A percentile compares a stretch with the other conserved stretches of the same genome.
Conservation (phyloP, 2,329 filamentous ascomycete species). For the Paecilomyces formosus region DNA sequence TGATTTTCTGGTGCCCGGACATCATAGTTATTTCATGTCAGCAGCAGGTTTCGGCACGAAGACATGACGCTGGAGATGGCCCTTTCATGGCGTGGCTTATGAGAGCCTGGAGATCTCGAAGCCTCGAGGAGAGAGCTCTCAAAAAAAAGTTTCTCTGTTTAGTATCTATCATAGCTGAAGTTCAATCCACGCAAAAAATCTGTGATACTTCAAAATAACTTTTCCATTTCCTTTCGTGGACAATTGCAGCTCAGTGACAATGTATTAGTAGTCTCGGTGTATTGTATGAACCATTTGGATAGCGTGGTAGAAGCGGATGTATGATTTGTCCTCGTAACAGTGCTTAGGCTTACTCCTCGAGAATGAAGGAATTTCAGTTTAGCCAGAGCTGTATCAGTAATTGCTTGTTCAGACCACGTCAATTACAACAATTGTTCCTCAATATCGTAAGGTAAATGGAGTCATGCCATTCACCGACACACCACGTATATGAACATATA, state of each 20-base stretch:
- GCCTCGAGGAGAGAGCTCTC: constrained; percentile 24
- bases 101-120: constrained; percentile 11
- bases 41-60: constrained; percentile 14
- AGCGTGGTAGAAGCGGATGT: too few relatives aligned
- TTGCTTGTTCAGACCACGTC: too few relatives aligned
- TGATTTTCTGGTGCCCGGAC: constrained; percentile 16
- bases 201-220: constrained; percentile 3
- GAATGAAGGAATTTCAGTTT: too few relatives aligned
- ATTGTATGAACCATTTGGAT: too few relatives aligned
- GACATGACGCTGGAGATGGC: constrained; percentile 13
- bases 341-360: too few relatives aligned
- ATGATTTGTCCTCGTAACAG: too few relatives aligned
- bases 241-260: neutral
- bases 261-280: too few relatives aligned
- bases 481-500: too few relatives aligned
- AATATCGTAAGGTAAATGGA: too few relatives aligned
- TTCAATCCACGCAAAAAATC: constrained; percentile 2
- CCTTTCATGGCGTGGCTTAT: constrained; percentile 12
- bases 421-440: too few relatives aligned
- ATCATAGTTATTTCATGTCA: constrained; percentile 19
- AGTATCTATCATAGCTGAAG: constrained; percentile 3
- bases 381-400: too few relatives aligned
- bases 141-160: constrained; percentile 7
- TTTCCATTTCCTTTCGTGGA: neutral
- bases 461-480: too few relatives aligned